phyloP scores from a whole-genome alignment of 2,329 filamentous ascomycete species.

The Aspergillus alliaceus region DNA sequence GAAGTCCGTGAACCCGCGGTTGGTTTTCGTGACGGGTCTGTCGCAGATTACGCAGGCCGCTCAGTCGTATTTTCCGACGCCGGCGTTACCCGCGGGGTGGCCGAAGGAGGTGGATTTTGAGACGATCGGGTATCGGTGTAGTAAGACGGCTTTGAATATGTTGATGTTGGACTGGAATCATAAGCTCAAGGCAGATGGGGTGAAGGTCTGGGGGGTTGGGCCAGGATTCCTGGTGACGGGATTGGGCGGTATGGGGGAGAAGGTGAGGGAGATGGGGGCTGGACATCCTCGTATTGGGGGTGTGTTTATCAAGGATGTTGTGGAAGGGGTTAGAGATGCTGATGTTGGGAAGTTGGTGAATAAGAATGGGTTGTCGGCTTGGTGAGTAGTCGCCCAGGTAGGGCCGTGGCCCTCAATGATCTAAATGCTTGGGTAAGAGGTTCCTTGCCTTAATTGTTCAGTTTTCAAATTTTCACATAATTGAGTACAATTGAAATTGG shows the following conservation, averaged over 20 bases:
- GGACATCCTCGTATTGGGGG: background rate
- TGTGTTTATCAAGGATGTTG: background rate
- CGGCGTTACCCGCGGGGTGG: constrained; percentile 12
- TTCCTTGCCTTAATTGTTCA: background rate
- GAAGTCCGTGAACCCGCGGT: constrained; percentile 45
- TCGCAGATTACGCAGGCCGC: constrained; percentile 10
- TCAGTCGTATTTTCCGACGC: constrained; percentile 12
- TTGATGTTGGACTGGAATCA: background rate
- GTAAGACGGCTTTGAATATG: background rate
- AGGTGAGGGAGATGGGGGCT: background rate
- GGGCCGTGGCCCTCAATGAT: background rate
- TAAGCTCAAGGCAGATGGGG: background rate
- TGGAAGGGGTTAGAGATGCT: background rate
- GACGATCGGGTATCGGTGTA: background rate
- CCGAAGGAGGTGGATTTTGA: constrained; percentile 8
- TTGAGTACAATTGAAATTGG: too few species aligned
- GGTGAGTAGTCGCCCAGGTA: background rate
- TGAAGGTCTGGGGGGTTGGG: background rate
- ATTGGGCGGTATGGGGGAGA: background rate
- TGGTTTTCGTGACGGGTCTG: constrained; percentile 28
- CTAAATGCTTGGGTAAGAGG: background rate
- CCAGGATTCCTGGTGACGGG: background rate
- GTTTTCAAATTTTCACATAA: too few species aligned
- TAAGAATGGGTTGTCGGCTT: background rate
- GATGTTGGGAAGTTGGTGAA: background rate